Conservation (phyloP, 2,329 filamentous ascomycete species). For the Cadophora luteo-olivacea region DNA sequence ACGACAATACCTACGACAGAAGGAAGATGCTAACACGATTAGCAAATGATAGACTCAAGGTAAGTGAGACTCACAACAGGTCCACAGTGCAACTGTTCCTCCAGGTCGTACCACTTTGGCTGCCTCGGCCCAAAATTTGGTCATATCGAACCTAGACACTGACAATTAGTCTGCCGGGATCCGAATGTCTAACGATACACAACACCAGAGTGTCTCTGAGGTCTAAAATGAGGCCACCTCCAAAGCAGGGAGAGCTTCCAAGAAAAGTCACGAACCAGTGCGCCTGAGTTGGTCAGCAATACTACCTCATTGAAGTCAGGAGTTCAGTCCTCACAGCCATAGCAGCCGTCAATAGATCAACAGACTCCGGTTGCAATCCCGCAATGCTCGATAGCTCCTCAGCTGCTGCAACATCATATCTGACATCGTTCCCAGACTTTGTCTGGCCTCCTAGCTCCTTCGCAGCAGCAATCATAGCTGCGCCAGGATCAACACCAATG, state of each 20-base stretch:
- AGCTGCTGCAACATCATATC: constrained; percentile 35
- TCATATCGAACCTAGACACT: constrained; percentile 48
- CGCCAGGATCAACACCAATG: constrained; percentile 41
- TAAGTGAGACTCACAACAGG: constrained; percentile 36
- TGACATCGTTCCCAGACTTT: constrained; percentile 31
- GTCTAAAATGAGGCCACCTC: too few relatives aligned
- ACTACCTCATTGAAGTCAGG: not conserved
- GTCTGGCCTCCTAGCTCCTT: constrained; percentile 36
- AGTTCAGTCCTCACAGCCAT: constrained; percentile 29
- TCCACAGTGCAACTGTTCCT: constrained; percentile 56
- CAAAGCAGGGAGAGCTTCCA: not conserved
- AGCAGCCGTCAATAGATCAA: constrained; percentile 41
- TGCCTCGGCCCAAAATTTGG: constrained; percentile 52
- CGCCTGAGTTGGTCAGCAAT: constrained; percentile 37
- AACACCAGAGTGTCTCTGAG: not conserved
- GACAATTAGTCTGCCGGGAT: not conserved
- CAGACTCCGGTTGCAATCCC: constrained; percentile 30
- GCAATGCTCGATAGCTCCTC: constrained; percentile 38
- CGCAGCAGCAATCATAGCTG: constrained; percentile 41
- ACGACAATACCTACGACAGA: constrained; percentile 28
- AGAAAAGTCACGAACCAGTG: constrained; percentile 50
- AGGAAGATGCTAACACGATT: constrained; percentile 28
- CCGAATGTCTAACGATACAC: not conserved
- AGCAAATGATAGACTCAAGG: not conserved
- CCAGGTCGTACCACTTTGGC: constrained; percentile 53